phyloP scores from a whole-genome alignment of 306 rosid species.

The Quercus wislizeni region DNA sequence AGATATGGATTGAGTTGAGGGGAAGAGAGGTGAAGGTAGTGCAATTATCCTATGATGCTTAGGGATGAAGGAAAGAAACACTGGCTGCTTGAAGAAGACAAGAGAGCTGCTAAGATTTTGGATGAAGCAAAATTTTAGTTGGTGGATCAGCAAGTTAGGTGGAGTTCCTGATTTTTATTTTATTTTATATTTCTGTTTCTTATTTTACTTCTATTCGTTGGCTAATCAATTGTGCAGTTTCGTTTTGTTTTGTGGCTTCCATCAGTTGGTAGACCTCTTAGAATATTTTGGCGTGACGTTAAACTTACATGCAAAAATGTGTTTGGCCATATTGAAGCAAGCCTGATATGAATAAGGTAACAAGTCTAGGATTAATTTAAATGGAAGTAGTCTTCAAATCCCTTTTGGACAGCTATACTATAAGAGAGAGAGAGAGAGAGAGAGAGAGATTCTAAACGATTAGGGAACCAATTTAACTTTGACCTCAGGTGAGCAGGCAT shows the following conservation, averaged over 20 bases:
- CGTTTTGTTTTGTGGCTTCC: neutral
- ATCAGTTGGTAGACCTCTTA: neutral
- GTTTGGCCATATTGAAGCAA: neutral
- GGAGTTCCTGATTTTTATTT: constrained; percentile 6
- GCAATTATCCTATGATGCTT: constrained; percentile 33
- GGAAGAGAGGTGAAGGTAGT: neutral
- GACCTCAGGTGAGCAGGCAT: too few species aligned
- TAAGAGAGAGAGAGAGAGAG: too few species aligned
- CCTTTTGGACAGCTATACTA: too few species aligned
- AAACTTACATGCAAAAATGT: neutral
- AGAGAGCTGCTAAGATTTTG: constrained; percentile 37
- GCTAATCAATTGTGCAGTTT: neutral
- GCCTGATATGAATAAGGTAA: neutral
- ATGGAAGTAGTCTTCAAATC: too few species aligned
- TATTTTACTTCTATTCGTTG: neutral
- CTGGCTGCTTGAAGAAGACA: constrained; percentile 43
- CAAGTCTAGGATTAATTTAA: too few species aligned
- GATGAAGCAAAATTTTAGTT: constrained; percentile 46
- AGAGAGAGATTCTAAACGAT: too few species aligned
- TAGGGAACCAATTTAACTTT: too few species aligned
- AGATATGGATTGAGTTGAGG: neutral
- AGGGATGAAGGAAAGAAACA: constrained; percentile 40
- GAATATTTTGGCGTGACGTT: neutral
- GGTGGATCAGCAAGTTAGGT: constrained; percentile 54
- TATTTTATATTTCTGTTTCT: neutral